Base-by-base conservation (phyloP, 129 eudicot species). In the Scalesia atractyloides region DNA sequence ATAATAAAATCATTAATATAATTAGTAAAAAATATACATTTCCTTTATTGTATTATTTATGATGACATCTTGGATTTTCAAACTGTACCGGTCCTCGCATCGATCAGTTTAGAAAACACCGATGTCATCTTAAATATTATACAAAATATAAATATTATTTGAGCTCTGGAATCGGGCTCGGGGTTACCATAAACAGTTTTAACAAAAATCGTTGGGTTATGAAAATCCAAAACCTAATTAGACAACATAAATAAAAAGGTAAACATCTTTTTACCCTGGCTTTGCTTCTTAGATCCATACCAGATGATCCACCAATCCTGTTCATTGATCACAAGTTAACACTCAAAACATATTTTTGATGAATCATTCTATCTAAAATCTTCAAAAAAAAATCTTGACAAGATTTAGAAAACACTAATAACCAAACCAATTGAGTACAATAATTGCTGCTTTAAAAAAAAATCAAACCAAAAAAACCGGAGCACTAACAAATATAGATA, bases 291-390 rank as follows among this genome's bases (percentile, higher is more conserved):
- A 90, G 75, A 61, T 87, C 96, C 87, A 90, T 77, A 30, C 97
- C 91, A 61, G 86, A 76, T 80, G 85, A 71, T 74, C 94, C 94
- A 76, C 91, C 97, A 44, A 87, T 85, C 97, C 95, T 90, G 83
- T 72, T 51, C 17, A 76, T 80, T 60, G 12, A 75, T 68, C 66
- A 75, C 70, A 77, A 58, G 47, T 77, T 68, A 36, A 17, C 2
- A 66, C 57, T 46, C 48, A 52, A 30, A 30, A 39, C 9, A 17
- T 19, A 62, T 37, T 50, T 37, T 26, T 14, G 3, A 59, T 59
- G 7, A 59, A 24, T 8, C 12, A 54, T 54, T 17, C 4, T 18
- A 54, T 54, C 56, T 49, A n/a, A 39, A 39, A 5, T 39, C 44
- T 39, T 39, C 2, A 39, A 39, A 39, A 39, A 39, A 39, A 39